Evolutionary conservation across 176 grass and related monocot species (phyloP).

Genomic region (Avena eriantha): DNA sequence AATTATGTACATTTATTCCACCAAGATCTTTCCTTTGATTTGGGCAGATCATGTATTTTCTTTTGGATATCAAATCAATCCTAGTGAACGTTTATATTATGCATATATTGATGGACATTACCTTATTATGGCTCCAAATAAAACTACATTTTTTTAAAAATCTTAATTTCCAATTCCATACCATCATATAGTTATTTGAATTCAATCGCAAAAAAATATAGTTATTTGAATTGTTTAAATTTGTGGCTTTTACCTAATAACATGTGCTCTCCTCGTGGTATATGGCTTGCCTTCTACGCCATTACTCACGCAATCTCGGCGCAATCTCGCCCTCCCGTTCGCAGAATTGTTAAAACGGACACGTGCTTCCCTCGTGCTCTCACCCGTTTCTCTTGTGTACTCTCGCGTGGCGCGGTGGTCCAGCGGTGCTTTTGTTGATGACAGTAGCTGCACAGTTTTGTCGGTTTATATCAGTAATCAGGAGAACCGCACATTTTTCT

Average conservation of each 20-base stretch:
- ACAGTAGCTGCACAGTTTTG: not conserved
- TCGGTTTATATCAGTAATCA: not conserved
- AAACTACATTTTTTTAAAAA: not conserved
- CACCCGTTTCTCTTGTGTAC: not conserved
- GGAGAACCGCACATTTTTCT: not conserved
- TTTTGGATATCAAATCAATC: conserved; percentile 7
- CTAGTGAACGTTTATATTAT: not conserved
- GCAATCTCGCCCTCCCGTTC: not conserved
- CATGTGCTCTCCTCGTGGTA: not conserved
- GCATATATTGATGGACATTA: not conserved
- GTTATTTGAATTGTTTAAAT: not conserved
- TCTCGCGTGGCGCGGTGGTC: accelerated
- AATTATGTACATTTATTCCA: conserved; percentile 15
- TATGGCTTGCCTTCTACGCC: not conserved
- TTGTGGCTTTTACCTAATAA: not conserved
- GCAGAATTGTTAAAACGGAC: not conserved
- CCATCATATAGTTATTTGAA: not conserved
- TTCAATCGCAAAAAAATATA: not conserved
- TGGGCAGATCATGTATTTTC: not conserved
- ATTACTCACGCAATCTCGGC: not conserved
- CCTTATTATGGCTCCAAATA: not conserved
- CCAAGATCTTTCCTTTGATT: conserved; percentile 19
- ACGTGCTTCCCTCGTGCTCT: not conserved
- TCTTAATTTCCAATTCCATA: not conserved
- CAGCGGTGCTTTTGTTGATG: accelerated